Evolutionary conservation across 1,284 basidiomycete species (phyloP).

Genomic region (Tilletia horrida): DNA sequence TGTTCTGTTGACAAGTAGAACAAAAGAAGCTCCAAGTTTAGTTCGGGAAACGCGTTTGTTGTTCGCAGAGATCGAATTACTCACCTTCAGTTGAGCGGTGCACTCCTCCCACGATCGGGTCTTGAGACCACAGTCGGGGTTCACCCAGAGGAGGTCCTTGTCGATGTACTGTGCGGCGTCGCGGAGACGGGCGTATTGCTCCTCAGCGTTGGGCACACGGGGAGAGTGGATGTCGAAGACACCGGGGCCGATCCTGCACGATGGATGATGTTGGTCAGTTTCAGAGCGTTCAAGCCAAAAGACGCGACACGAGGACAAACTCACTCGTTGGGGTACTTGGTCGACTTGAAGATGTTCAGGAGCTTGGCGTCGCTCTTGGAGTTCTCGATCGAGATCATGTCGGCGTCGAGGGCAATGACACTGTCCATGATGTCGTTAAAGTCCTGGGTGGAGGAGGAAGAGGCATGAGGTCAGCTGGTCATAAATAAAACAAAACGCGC

Average conservation of each 20-base stretch:
- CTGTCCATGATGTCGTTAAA: slow-evolving; percentile 98
- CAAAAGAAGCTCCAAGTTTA: too few species aligned
- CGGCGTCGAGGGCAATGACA: slow-evolving; percentile 94
- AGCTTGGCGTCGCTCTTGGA: slow-evolving; percentile 65
- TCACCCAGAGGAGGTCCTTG: slow-evolving; percentile 66
- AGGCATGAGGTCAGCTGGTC: neutral
- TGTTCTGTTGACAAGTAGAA: slow-evolving; percentile 24
- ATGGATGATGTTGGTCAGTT: neutral
- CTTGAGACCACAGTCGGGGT: slow-evolving; percentile 72
- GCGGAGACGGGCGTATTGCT: slow-evolving; percentile 90
- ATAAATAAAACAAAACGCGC: neutral
- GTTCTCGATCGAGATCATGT: slow-evolving; percentile 98
- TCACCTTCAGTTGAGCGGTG: slow-evolving; percentile 60
- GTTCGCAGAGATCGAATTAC: too few species aligned
- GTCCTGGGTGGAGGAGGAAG: slow-evolving; percentile 45
- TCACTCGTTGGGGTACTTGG: slow-evolving; percentile 85
- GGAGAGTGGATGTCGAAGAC: slow-evolving; percentile 94
- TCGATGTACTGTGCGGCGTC: slow-evolving; percentile 62
- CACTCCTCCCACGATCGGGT: slow-evolving; percentile 60
- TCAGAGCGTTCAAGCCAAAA: neutral
- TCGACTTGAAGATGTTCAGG: slow-evolving; percentile 87
- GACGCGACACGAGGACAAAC: neutral
- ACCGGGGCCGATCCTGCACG: slow-evolving; percentile 80
- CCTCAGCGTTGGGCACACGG: slow-evolving; percentile 79
- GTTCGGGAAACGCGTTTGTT: too few species aligned